These are phyloP conservation scores for Rhizodiscina lignyota DNA, from an alignment of 495 filamentous ascomycete species.

Conservation along the genomic window DNA sequence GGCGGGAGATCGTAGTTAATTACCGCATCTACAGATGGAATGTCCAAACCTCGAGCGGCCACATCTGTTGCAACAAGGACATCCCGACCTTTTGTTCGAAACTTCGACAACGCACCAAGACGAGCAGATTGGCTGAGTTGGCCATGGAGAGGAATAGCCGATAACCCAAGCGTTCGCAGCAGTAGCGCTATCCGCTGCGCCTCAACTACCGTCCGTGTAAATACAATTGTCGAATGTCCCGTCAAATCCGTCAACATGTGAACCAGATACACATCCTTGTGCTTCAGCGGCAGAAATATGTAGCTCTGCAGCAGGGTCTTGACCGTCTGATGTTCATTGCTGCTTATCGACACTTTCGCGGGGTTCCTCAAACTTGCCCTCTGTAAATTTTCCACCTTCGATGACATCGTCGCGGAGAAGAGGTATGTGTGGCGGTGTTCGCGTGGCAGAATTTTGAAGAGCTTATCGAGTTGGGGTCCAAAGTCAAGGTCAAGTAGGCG, in stretches of 20 bases:
- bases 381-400: conserved; percentile 82
- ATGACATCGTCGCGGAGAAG: conserved; percentile 86
- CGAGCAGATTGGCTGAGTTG: conserved; percentile 73
- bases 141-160: conserved; percentile 82
- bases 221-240: conserved; percentile 75
- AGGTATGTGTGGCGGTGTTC: conserved; percentile 61
- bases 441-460: conserved; percentile 71
- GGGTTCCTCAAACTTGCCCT: conserved; percentile 73
- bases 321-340: conserved; percentile 74
- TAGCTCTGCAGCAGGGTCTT: conserved; percentile 68
- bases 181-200: conserved; percentile 71
- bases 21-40: conserved; percentile 78
- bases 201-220: conserved; percentile 85
- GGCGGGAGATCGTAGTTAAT: conserved; percentile 72
- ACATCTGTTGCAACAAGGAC: conserved; percentile 95
- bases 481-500: conserved; percentile 88
- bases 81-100: conserved; percentile 54
- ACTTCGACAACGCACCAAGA: conserved; percentile 74
- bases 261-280: conserved; percentile 84
- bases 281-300: conserved; percentile 69
- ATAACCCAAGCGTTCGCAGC: conserved; percentile 61
- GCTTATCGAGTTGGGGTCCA: conserved; percentile 79
- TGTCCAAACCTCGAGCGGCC: conserved; percentile 86
- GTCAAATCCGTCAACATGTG: conserved; percentile 61
- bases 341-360: conserved; percentile 54